Base-by-base conservation (phyloP, 495 filamentous ascomycete species). In the Darksidea phi region DNA sequence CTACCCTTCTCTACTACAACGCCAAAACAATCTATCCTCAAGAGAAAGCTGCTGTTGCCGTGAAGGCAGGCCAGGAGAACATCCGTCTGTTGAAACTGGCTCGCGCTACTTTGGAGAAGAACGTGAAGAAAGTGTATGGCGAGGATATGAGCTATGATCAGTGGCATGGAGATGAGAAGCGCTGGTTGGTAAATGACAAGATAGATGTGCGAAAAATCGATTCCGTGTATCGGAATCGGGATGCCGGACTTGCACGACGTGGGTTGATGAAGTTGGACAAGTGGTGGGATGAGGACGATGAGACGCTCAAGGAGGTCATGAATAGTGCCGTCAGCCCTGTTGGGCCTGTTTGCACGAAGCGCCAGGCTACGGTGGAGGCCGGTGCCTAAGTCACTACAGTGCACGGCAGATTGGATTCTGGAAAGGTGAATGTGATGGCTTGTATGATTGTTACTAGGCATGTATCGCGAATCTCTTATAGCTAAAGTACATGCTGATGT, bases 171-270 rank as follows among this genome's bases (percentile, higher is more conserved):
- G 67, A 70, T 51, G 70, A 74, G 57, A 67, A 66, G 32, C 68
- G 72, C 28, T 75, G 70, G 54, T 42, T 77, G 6, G 61, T 70
- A 15, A 75, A 69, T 56, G 68, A 71, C 6, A 66, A 57, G 50
- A 45, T 37, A 1, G 74, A 75, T 55, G 69, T 76, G 10, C 57
- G 76, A n/a, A 69, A 72, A 17, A 73, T 78, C 42, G 68, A 78
- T 49, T 71, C 69, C 24, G 73, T 74, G 34, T 77, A 77, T 61
- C 71, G 74, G 11, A 77, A 75, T 66, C 62, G 69, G 6, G 70
- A 76, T 70, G 71, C 75, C 11, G 69, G 60, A 4, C 20, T 70
- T n/a, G 75, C 74, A 2, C 47, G 71, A n/a, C 49, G 68, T 15
- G 68, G 72, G 13, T n/a, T 68, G 56, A 67, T 63, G 61, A 63